phyloP scores from a whole-genome alignment of 768 basidiomycete species.

The Leccinellum rugosiceps region DNA sequence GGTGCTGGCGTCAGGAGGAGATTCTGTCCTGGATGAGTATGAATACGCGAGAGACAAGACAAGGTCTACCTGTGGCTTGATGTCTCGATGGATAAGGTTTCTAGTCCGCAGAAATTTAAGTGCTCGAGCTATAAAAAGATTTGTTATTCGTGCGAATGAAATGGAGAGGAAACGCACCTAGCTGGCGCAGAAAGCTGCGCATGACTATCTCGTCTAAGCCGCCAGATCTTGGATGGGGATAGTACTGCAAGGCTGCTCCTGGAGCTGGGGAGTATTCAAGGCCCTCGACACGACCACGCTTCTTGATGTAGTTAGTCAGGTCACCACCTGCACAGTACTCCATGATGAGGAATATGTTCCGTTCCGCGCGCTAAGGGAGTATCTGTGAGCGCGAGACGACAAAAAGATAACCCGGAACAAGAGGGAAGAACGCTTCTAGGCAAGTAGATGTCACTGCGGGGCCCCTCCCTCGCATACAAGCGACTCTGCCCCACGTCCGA shows the following conservation, averaged over 20 bases:
- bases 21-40: constrained; percentile 53
- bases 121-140: constrained; percentile 70
- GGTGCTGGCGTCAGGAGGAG: constrained; percentile 83
- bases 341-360: constrained; percentile 92
- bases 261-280: constrained; percentile 76
- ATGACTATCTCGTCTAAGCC: constrained; percentile 90
- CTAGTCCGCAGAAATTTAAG: constrained; percentile 87
- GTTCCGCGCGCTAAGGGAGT: constrained; percentile 57
- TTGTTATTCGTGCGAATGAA: not conserved
- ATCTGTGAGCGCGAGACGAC: constrained; percentile 7
- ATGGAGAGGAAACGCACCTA: constrained; percentile 48
- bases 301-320: constrained; percentile 95
- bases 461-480: not conserved
- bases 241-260: constrained; percentile 73
- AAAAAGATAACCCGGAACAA: not conserved
- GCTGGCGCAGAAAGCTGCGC: constrained; percentile 87
- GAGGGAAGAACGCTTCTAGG: not conserved
- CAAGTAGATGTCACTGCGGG: not conserved
- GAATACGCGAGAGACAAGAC: not conserved
- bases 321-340: constrained; percentile 97
- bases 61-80: constrained; percentile 80
- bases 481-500: not conserved
- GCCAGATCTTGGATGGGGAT: constrained; percentile 87
- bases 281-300: constrained; percentile 88
- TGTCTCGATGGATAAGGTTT: constrained; percentile 93